These are phyloP conservation scores for Kwoniella mangroviensis DNA, from an alignment of 768 basidiomycete genomes.

Conservation along the genomic window DNA sequence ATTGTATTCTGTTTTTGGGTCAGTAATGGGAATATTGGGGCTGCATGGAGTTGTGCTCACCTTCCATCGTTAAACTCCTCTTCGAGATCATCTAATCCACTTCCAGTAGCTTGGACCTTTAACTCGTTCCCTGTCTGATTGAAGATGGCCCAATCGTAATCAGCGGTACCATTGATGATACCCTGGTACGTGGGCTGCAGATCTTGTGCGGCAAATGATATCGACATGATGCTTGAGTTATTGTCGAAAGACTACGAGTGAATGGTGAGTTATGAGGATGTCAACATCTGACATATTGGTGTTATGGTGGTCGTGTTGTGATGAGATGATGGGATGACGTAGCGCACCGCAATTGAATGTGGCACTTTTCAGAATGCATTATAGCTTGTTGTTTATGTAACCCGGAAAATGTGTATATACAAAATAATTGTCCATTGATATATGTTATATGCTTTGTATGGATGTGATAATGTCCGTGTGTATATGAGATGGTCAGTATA, in stretches of 20 bases:
- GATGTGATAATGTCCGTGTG: background rate
- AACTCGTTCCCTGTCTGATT: slow-evolving; percentile 82
- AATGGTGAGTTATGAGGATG: too few relatives aligned
- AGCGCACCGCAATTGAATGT: slow-evolving; percentile 18
- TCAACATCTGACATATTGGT: background rate
- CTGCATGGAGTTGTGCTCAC: slow-evolving; percentile 59
- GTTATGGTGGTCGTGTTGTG: slow-evolving; percentile 10
- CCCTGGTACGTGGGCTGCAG: slow-evolving; percentile 46
- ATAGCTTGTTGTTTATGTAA: background rate
- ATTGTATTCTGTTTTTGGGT: slow-evolving; percentile 76
- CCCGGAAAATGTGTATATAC: background rate
- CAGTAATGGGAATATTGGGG: background rate
- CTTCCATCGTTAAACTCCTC: slow-evolving; percentile 95
- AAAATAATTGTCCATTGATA: slow-evolving; percentile 13
- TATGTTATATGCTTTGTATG: slow-evolving; percentile 13
- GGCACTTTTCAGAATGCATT: slow-evolving; percentile 22
- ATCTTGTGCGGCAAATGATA: slow-evolving; percentile 47
- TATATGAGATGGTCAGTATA: background rate
- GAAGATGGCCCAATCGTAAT: slow-evolving; percentile 53
- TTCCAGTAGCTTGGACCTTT: slow-evolving; percentile 83
- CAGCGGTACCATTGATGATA: slow-evolving; percentile 39
- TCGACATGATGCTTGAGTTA: slow-evolving; percentile 42
- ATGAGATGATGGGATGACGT: slow-evolving; percentile 23
- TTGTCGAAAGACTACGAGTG: background rate
- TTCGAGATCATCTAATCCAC: slow-evolving; percentile 82